phyloP scores from a whole-genome alignment of 768 basidiomycete species.

The Tylopilus vinaceipallidus region DNA sequence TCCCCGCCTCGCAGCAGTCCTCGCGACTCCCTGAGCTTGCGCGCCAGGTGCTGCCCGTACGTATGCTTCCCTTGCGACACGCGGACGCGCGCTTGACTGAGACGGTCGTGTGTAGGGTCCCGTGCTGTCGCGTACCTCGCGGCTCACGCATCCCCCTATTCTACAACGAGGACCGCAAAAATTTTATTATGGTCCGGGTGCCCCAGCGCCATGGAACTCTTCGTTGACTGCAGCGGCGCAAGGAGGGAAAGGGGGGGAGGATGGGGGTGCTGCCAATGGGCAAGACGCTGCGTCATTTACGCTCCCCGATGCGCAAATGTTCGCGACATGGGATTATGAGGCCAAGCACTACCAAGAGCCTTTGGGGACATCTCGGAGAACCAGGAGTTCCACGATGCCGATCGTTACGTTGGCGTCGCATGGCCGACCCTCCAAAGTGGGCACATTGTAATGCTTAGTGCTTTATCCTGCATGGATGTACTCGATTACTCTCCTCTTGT shows the following conservation, averaged over 20 bases:
- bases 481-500: no score
- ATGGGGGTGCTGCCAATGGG: slow-evolving; percentile 16
- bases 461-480: no score
- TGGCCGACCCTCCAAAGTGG: slow-evolving; percentile 23
- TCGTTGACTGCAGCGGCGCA: slow-evolving; percentile 15
- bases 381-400: slow-evolving; percentile 17
- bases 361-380: slow-evolving; percentile 30
- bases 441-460: no score
- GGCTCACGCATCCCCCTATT: slow-evolving; percentile 63
- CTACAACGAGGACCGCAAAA: slow-evolving; percentile 47
- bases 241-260: slow-evolving; percentile 27
- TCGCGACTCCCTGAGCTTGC: slow-evolving; percentile 69
- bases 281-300: slow-evolving; percentile 31
- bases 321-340: slow-evolving; percentile 51
- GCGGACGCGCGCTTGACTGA: background rate
- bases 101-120: slow-evolving; percentile 40
- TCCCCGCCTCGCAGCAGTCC: slow-evolving; percentile 60
- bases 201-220: slow-evolving; percentile 47
- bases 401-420: slow-evolving; percentile 22
- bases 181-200: slow-evolving; percentile 40
- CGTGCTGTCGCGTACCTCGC: slow-evolving; percentile 57
- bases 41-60: slow-evolving; percentile 62
- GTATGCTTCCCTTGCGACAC: slow-evolving; percentile 30
- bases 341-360: slow-evolving; percentile 41
- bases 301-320: slow-evolving; percentile 48